These are phyloP conservation scores for Aspergillus saccharolyticus DNA, from an alignment of 495 filamentous ascomycete species.

Conservation along the genomic window DNA sequence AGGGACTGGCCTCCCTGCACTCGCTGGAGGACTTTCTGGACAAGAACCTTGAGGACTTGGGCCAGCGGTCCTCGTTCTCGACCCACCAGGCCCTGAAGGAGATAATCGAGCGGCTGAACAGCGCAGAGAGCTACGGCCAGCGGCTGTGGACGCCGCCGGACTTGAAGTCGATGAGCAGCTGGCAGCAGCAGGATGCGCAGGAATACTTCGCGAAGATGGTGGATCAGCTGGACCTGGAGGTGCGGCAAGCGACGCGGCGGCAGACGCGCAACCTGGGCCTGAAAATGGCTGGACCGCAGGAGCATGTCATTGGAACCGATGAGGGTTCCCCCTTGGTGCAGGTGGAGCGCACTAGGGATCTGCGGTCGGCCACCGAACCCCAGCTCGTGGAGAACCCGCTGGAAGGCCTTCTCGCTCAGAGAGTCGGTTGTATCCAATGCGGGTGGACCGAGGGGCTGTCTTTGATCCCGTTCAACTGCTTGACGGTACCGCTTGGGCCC, in stretches of 20 bases:
- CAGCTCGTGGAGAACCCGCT: conserved; percentile 57
- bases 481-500: conserved; percentile 73
- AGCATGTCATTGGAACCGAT: conserved; percentile 33
- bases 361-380: conserved; percentile 6
- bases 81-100: conserved; percentile 56
- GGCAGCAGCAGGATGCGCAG: conserved; percentile 97
- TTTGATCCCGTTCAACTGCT: conserved; percentile 87
- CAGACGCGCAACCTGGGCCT: conserved; percentile 40
- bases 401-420: conserved; percentile 81
- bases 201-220: conserved; percentile 92
- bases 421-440: conserved; percentile 83
- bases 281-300: conserved; percentile 35
- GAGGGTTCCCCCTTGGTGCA: conserved; percentile 1
- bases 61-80: conserved; percentile 32
- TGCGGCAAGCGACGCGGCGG: conserved; percentile 45
- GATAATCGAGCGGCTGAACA: conserved; percentile 63
- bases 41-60: conserved; percentile 39
- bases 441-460: conserved; percentile 81
- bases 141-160: conserved; percentile 72
- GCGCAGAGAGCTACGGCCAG: conserved; percentile 58
- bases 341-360: conserved; percentile 3
- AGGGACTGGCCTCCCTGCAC: conserved; percentile 73
- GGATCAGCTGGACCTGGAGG: conserved; percentile 79
- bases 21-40: conserved; percentile 51
- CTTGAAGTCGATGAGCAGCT: conserved; percentile 82